Conservation (phyloP, 208 protist species). For the Tritrichomonas musculus region DNA sequence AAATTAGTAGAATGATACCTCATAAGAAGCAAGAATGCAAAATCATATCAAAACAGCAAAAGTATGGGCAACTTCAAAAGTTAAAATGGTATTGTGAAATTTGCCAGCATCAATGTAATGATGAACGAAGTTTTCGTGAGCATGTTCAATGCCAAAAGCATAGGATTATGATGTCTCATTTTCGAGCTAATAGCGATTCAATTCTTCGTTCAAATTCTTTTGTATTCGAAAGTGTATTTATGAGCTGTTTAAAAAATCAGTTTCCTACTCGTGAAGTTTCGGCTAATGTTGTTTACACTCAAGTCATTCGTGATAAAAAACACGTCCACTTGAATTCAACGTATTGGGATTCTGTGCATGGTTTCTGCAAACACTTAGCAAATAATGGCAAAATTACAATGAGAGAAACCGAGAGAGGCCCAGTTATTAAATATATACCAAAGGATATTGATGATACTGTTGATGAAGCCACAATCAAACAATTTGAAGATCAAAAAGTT, state of each 20-base stretch:
- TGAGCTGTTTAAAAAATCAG: neutral
- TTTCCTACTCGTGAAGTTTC: neutral
- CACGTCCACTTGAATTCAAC: neutral
- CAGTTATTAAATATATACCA: neutral
- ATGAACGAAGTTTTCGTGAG: neutral
- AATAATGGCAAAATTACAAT: neutral
- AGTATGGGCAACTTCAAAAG: neutral
- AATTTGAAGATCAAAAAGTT: neutral
- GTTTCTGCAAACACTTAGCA: neutral
- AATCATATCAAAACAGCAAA: neutral
- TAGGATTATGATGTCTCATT: conserved; percentile 5
- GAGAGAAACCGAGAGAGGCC: neutral
- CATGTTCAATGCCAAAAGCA: conserved; percentile 2
- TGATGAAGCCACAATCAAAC: neutral
- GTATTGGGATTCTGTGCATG: neutral
- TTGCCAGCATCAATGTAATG: neutral
- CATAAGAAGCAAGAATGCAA: no score
- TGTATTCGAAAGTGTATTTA: neutral
- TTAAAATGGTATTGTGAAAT: conserved; percentile 4
- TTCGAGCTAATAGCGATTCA: neutral
- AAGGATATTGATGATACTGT: neutral
- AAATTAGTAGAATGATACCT: no score
- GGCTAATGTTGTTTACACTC: neutral
- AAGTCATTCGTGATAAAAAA: neutral
- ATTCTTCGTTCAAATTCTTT: neutral